A percentile compares a stretch with the other conserved stretches of the same genome.
Evolutionary conservation across 176 grass and related monocot species (phyloP).

Genomic region (Oryza nivara): DNA sequence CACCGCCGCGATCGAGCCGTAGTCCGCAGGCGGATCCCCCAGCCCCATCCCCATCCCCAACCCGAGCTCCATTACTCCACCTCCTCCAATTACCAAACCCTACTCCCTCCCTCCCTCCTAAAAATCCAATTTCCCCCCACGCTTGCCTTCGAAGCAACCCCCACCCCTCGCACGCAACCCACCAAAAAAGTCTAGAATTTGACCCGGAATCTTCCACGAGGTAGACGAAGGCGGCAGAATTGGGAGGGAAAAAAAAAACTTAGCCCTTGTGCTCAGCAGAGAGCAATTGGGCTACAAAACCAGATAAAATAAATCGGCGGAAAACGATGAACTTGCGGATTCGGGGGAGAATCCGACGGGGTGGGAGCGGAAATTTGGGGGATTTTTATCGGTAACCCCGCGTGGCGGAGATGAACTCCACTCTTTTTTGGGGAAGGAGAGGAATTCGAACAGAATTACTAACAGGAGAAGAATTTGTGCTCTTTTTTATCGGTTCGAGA

Average conservation of each 20-base stretch:
- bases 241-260: no score
- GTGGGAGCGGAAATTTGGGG: neutral
- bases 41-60: conserved; percentile 18
- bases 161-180: conserved; percentile 2
- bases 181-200: no score
- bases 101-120: neutral
- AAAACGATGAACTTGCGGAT: neutral
- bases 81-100: neutral
- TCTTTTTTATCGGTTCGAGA: neutral
- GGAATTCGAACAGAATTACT: neutral
- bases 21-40: conserved; percentile 54
- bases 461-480: neutral
- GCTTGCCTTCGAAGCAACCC: conserved; percentile 30
- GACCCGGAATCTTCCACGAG: neutral
- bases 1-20: conserved; percentile 62
- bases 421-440: neutral
- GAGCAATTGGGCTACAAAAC: neutral
- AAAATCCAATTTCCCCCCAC: neutral
- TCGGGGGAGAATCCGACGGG: neutral
- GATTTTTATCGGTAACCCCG: conserved; percentile 12
- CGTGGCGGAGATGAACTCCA: conserved; percentile 2
- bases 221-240: neutral
- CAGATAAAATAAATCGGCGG: neutral
- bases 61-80: neutral
- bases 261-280: no score